Evolutionary conservation across 805 yeast genomes (phyloP).

Genomic region (Pichia pseudocactophila): DNA sequence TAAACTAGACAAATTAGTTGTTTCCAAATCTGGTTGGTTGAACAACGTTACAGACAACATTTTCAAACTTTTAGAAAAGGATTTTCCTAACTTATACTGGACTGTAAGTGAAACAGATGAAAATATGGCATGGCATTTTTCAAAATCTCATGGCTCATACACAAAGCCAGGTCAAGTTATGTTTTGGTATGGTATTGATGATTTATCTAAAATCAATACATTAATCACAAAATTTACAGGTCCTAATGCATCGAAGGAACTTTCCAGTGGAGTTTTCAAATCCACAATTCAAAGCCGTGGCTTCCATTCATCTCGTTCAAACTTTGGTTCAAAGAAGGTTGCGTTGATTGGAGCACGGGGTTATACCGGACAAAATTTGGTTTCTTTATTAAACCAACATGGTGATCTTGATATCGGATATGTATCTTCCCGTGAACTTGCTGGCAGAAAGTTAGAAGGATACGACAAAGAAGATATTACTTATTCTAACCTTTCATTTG

Average conservation of each 20-base stretch:
- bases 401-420: conserved; percentile 82
- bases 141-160: conserved; percentile 89
- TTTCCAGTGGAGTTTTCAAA: conserved; percentile 40
- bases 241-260: conserved; percentile 17
- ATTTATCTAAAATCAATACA: conserved; percentile 50
- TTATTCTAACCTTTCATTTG: conserved; percentile 80
- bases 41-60: conserved; percentile 95
- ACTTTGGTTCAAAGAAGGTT: conserved; percentile 35
- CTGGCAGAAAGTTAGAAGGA: conserved; percentile 79
- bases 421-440: conserved; percentile 91
- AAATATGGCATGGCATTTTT: conserved; percentile 85
- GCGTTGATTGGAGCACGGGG: conserved; percentile 99
- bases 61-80: conserved; percentile 71
- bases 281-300: conserved; percentile 27
- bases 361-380: conserved; percentile 89
- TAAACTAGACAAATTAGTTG: conserved; percentile 73
- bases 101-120: conserved; percentile 82
- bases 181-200: conserved; percentile 88
- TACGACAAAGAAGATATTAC: conserved; percentile 73
- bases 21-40: conserved; percentile 90
- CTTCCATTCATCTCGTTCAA: conserved; percentile 18
- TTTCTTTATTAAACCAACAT: conserved; percentile 77
- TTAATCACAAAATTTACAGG: conserved; percentile 47
- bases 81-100: conserved; percentile 75
- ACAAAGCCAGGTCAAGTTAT: conserved; percentile 80